phyloP scores from a whole-genome alignment of 2,329 filamentous ascomycete species.

The Aspergillus fumigatus region DNA sequence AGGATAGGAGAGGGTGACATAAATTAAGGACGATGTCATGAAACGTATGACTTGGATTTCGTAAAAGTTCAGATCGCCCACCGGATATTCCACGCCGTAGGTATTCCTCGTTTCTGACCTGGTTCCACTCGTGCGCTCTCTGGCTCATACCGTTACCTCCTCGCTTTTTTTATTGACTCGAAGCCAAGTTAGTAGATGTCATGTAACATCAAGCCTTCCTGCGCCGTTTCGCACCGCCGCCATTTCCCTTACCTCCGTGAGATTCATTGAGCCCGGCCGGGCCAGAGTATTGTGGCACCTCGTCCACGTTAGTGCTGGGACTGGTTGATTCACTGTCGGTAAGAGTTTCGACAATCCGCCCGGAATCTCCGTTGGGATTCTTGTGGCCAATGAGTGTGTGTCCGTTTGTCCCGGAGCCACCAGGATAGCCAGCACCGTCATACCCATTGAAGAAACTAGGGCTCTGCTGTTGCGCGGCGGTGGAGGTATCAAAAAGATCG shows the following conservation, averaged over 20 bases:
- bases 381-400: constrained; percentile 9
- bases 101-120: neutral
- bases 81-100: neutral
- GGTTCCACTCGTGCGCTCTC: neutral
- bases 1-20: neutral
- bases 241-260: constrained; percentile 18
- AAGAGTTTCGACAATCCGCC: constrained; percentile 39
- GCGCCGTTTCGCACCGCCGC: constrained; percentile 29
- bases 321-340: constrained; percentile 44
- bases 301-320: constrained; percentile 34
- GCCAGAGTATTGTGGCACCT: constrained; percentile 17
- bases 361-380: constrained; percentile 22
- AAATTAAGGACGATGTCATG: neutral
- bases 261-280: constrained; percentile 11
- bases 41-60: neutral
- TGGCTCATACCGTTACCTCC: neutral
- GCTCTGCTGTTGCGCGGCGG: constrained; percentile 19
- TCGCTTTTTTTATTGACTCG: neutral
- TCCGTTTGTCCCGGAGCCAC: constrained; percentile 4
- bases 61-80: neutral
- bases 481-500: constrained; percentile 28
- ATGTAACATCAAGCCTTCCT: constrained; percentile 24
- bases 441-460: constrained; percentile 33
- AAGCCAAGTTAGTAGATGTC: constrained; percentile 7
- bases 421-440: constrained; percentile 20